phyloP scores from a whole-genome alignment of 1,284 basidiomycete genomes.

The Pseudozyma sp. region DNA sequence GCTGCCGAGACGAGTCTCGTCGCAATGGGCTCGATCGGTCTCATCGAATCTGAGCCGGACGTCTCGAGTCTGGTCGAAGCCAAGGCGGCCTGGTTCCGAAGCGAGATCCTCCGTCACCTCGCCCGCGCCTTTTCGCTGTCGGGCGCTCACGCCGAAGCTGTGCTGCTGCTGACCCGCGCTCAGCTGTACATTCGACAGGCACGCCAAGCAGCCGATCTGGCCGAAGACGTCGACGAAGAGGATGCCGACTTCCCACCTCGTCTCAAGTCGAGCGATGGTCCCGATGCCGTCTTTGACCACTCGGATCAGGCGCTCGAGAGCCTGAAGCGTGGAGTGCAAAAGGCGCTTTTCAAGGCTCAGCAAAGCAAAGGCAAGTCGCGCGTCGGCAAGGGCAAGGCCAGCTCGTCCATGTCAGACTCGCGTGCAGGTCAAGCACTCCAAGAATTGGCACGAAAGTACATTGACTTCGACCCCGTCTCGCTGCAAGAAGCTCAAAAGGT shows the following conservation, averaged over 20 bases:
- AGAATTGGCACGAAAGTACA: conserved; percentile 60
- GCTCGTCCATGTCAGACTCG: conserved; percentile 43
- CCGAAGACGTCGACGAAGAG: conserved; percentile 63
- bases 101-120: conserved; percentile 59
- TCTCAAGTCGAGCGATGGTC: conserved; percentile 30
- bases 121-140: conserved; percentile 59
- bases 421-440: conserved; percentile 60
- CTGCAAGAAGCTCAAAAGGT: conserved; percentile 45
- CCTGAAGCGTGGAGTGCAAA: conserved; percentile 41
- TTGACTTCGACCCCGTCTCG: conserved; percentile 61
- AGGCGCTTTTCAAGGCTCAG: conserved; percentile 36
- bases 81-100: conserved; percentile 64
- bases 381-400: conserved; percentile 13
- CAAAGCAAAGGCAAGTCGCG: conserved; percentile 3
- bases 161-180: conserved; percentile 61
- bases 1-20: conserved; percentile 58
- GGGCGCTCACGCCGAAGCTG: conserved; percentile 51
- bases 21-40: conserved; percentile 56
- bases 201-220: conserved; percentile 58
- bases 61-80: conserved; percentile 65
- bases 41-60: conserved; percentile 66
- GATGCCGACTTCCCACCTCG: conserved; percentile 57
- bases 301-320: conserved; percentile 42
- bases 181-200: conserved; percentile 65
- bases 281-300: conserved; percentile 43